phyloP scores from a whole-genome alignment of 106 monocot genomes.

The Cymbidium sinense region DNA sequence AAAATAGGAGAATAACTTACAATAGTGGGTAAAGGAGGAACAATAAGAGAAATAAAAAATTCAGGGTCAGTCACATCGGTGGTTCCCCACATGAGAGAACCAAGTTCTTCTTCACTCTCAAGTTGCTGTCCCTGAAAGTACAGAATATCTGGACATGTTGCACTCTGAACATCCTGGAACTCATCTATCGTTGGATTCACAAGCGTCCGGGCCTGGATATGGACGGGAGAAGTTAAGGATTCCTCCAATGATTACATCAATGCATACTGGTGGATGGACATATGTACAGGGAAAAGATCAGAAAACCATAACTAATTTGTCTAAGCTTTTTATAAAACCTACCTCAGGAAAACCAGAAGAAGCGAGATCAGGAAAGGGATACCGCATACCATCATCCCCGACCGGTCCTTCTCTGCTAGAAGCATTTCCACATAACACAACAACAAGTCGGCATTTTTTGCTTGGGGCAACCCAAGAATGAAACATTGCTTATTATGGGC shows the following conservation, averaged over 20 bases:
- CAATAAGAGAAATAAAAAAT: conserved; percentile 30
- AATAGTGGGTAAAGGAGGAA: conserved; percentile 35
- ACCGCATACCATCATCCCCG: background rate
- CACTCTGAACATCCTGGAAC: conserved; percentile 32
- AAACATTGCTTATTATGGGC: background rate
- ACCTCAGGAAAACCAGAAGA: conserved; percentile 65
- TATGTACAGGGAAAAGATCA: background rate
- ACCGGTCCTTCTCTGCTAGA: conserved; percentile 12
- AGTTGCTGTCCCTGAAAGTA: conserved; percentile 56
- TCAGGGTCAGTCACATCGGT: conserved; percentile 32
- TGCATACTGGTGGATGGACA: background rate
- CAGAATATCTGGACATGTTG: conserved; percentile 35
- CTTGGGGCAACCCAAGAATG: background rate
- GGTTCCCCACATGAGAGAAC: conserved; percentile 41
- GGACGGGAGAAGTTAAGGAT: background rate
- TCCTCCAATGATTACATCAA: background rate
- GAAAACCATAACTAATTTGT: background rate
- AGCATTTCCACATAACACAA: conserved; percentile 43
- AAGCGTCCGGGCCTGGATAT: conserved; percentile 47
- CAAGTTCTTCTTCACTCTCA: conserved; percentile 47
- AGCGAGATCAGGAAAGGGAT: conserved; percentile 42
- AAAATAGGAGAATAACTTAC: conserved; percentile 30
- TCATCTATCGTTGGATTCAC: conserved; percentile 44
- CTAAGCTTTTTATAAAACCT: background rate
- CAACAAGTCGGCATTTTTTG: conserved; percentile 36